phyloP scores from a whole-genome alignment of 2,329 filamentous ascomycete genomes.

The Botrytis fragariae region DNA sequence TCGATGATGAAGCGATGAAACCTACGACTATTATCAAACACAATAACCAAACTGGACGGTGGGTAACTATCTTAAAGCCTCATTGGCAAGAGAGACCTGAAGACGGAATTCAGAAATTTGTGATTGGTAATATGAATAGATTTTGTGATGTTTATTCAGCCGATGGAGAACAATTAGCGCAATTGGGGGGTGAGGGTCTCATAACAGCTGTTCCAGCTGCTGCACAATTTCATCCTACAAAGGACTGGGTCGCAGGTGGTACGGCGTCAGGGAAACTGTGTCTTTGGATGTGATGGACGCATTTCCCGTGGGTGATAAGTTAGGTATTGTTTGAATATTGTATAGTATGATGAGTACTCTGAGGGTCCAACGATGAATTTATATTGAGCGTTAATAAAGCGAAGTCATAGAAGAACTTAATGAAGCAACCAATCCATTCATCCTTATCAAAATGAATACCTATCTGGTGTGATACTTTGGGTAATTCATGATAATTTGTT shows the following conservation, averaged over 20 bases:
- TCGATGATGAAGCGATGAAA: conserved; percentile 62
- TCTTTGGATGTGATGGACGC: conserved; percentile 69
- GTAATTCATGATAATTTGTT: neutral
- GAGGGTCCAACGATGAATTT: neutral
- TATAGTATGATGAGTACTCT: neutral
- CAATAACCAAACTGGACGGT: conserved; percentile 94
- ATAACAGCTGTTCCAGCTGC: conserved; percentile 95
- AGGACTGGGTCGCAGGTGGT: conserved; percentile 89
- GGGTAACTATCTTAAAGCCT: conserved; percentile 79
- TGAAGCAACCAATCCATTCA: neutral
- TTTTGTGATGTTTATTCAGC: conserved; percentile 89
- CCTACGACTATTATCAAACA: conserved; percentile 71
- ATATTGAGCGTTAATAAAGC: neutral
- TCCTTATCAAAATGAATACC: neutral
- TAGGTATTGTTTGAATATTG: neutral
- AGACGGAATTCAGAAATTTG: conserved; percentile 81
- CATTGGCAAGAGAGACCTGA: conserved; percentile 84
- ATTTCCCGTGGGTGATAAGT: neutral
- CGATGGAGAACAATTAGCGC: conserved; percentile 81
- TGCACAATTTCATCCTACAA: conserved; percentile 80
- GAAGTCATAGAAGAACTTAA: neutral
- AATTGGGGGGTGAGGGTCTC: conserved; percentile 74
- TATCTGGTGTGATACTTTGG: neutral
- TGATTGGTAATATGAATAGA: conserved; percentile 95
- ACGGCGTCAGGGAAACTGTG: conserved; percentile 91